Conservation (phyloP, 441 rosid species). For the Geranium incanum region DNA sequence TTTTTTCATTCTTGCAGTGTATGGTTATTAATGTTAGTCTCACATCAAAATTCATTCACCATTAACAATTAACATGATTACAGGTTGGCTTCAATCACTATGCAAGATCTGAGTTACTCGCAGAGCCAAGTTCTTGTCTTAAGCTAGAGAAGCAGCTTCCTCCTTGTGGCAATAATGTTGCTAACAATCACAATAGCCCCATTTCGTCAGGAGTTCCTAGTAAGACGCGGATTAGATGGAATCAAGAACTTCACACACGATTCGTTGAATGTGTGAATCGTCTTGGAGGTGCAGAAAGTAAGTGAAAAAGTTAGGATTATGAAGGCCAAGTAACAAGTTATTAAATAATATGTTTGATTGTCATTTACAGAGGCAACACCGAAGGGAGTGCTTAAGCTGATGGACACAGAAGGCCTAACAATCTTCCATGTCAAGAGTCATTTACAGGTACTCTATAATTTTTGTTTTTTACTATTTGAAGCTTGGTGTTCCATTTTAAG, state of each 20-base stretch:
- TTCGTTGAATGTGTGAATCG: conserved; percentile 29
- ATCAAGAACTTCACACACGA: conserved; percentile 28
- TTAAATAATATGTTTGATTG: not conserved
- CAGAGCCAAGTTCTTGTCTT: conserved; percentile 7
- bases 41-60: too few species aligned
- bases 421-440: conserved; percentile 39
- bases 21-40: too few species aligned
- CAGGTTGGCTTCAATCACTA: conserved; percentile 11
- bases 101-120: conserved; percentile 6
- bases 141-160: not conserved
- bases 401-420: conserved; percentile 30
- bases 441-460: conserved; percentile 27
- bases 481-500: not conserved
- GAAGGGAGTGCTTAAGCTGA: conserved; percentile 30
- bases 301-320: not conserved
- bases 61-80: not conserved
- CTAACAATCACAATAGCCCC: not conserved
- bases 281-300: conserved; percentile 39
- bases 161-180: not conserved
- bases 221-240: conserved; percentile 35
- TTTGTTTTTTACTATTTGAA: not conserved
- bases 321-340: not conserved
- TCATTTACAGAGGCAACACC: conserved; percentile 33
- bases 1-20: not conserved
- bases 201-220: conserved; percentile 14